Evolutionary conservation across 257 asterid species (phyloP), one percentile per base, ranked within the genome.

Genomic region (Henckelia pumila): DNA sequence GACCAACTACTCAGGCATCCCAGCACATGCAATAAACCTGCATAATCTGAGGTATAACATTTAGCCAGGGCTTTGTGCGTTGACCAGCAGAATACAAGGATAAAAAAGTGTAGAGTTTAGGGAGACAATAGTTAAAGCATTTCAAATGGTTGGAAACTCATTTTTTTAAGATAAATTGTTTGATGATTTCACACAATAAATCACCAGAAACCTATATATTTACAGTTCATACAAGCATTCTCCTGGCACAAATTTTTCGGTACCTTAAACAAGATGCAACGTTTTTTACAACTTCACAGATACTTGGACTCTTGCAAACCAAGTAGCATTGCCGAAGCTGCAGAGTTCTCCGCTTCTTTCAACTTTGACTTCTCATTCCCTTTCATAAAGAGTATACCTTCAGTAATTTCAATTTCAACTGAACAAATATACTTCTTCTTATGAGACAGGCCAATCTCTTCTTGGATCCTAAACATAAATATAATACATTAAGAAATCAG

Each of bases 341-440:
- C 99, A 56, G 97, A 90, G 75, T 69, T 86, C 73, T 88, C 97
- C 0, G 99, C 88, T 33, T 85, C 92, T 75, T 71, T 86, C 60
- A 85, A 66, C 49, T 89, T 76, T 3, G 68, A 19, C 76, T 75
- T 93, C 70, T 84, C 95, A 1, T 61, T 76, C 56, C 99, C 96
- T 24, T 0, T 33, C 60, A 66, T 66, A 7, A 61, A 57, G 40
- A 86, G 76, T 47, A 73, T 23, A 0, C 67, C 69, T 21, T 73
- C 78, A 17, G 61, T 32, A 21, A 79, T 57, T 75, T 80, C 76
- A 35, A 93, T 71, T 71, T 83, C 82, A 17, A 85, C 96, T 0
- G 91, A 90, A 81, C 95, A 85, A 29, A 75, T 24, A 64, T 63
- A 93, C 70, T 71, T 84, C 86, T 76, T 88, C 78, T 73, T 72